These are phyloP conservation scores for Cordyceps cicadae DNA, from an alignment of 2,329 filamentous ascomycete genomes.

Conservation along the genomic window DNA sequence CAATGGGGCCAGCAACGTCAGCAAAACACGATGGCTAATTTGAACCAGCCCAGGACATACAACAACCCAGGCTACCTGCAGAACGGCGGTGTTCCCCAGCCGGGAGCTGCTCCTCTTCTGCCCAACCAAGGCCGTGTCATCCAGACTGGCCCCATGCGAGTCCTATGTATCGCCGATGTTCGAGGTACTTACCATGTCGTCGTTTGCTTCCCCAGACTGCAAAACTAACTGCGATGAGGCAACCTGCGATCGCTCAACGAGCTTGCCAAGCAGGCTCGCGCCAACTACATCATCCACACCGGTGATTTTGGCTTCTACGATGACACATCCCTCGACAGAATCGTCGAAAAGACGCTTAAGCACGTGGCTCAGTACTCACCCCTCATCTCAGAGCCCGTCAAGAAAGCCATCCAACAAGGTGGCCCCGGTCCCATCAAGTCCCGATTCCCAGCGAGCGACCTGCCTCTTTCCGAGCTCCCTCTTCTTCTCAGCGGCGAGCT, in stretches of 20 bases:
- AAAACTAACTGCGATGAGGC: constrained; percentile 45
- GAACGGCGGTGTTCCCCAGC: constrained; percentile 50
- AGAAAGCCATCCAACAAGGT: constrained; percentile 57
- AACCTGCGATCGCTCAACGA: constrained; percentile 95
- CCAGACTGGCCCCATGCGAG: constrained; percentile 56
- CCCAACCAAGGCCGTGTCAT: constrained; percentile 61
- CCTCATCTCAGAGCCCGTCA: constrained; percentile 70
- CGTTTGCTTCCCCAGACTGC: constrained; percentile 8
- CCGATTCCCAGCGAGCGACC: constrained; percentile 70
- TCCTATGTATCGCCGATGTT: constrained; percentile 65
- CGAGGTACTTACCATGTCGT: constrained; percentile 43
- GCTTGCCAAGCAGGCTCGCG: constrained; percentile 85
- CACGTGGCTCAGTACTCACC: constrained; percentile 98
- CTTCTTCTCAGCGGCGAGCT: constrained; percentile 80
- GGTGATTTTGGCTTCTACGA: constrained; percentile 99
- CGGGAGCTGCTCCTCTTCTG: constrained; percentile 55
- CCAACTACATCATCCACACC: constrained; percentile 97
- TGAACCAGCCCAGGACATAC: constrained; percentile 33
- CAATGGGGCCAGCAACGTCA: constrained; percentile 4
- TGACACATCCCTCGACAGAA: constrained; percentile 86
- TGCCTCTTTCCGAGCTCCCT: constrained; percentile 87
- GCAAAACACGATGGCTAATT: constrained; percentile 17
- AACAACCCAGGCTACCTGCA: constrained; percentile 50
- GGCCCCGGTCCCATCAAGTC: constrained; percentile 75
- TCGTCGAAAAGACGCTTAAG: constrained; percentile 97